Percentiles rank a stretch among this genome's conserved stretches.
Conservation (phyloP, 805 yeast genomes). For the Danielia reshetovae region DNA sequence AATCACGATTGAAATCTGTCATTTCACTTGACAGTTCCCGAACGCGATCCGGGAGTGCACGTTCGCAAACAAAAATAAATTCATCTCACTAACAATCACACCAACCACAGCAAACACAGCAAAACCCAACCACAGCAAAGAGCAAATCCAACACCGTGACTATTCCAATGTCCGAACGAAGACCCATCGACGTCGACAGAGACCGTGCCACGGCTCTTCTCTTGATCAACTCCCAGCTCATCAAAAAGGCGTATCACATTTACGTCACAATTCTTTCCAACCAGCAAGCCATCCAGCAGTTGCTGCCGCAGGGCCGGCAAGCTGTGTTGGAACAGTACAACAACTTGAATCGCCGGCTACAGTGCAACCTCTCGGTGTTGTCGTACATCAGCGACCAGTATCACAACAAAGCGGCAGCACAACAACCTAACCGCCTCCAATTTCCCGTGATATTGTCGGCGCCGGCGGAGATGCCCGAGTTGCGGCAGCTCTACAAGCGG, state of each 20-base stretch:
- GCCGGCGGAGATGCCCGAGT: conserved; percentile 54
- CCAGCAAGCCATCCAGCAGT: conserved; percentile 29
- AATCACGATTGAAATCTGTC: no score
- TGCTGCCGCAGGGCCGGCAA: conserved; percentile 31
- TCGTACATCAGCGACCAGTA: conserved; percentile 37
- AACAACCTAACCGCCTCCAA: conserved; percentile 19
- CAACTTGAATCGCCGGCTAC: conserved; percentile 38
- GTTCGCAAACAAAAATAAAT: no score
- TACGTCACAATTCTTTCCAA: conserved; percentile 34
- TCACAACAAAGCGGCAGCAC: conserved; percentile 26
- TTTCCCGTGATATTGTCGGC: conserved; percentile 52
- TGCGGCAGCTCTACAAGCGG: conserved; percentile 43
- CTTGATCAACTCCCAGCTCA: conserved; percentile 39
- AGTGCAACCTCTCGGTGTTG: conserved; percentile 39
- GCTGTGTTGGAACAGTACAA: conserved; percentile 33
- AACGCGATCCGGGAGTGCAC: no score
- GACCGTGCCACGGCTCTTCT: conserved; percentile 41
- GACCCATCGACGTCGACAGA: conserved; percentile 27
- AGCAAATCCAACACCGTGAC: background rate
- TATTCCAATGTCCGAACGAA: conserved; percentile 10
- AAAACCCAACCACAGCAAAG: background rate
- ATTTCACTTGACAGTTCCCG: no score
- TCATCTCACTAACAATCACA: background rate
- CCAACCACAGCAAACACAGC: background rate
- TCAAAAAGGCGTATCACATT: conserved; percentile 37